Percentiles rank a stretch among this genome's conserved stretches.
Evolutionary conservation across 179 eudicot genomes (phyloP).

Genomic region (Spinacia oleracea): DNA sequence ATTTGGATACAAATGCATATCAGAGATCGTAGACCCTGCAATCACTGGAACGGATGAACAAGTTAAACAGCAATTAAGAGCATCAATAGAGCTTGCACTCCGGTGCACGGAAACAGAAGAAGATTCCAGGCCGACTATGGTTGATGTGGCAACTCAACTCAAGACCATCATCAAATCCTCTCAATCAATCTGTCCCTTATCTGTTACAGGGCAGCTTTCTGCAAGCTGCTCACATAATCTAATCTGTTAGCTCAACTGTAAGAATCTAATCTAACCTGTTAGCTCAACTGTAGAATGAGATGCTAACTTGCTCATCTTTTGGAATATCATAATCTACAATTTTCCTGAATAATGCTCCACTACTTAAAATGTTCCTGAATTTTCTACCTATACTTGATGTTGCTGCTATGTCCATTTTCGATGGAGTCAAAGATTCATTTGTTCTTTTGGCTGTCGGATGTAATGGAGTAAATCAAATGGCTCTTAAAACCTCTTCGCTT

Average conservation of each 20-base stretch:
- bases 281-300: background rate
- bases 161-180: background rate
- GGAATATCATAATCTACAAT: background rate
- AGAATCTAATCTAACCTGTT: background rate
- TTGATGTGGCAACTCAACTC: constrained; percentile 3
- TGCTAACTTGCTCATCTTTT: background rate
- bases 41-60: background rate
- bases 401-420: no score
- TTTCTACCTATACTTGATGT: no score
- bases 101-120: background rate
- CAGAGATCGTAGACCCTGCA: background rate
- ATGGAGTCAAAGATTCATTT: no score
- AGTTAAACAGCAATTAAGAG: background rate
- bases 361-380: background rate
- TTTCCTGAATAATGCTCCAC: background rate
- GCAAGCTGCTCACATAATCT: background rate
- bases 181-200: background rate
- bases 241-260: no score
- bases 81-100: background rate
- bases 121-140: constrained; percentile 1
- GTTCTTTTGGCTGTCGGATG: no score
- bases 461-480: no score
- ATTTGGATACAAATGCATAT: background rate
- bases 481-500: no score
- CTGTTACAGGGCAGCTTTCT: background rate